Base-by-base conservation (phyloP, 345 rosid species). In the Hibiscus tridactylites region DNA sequence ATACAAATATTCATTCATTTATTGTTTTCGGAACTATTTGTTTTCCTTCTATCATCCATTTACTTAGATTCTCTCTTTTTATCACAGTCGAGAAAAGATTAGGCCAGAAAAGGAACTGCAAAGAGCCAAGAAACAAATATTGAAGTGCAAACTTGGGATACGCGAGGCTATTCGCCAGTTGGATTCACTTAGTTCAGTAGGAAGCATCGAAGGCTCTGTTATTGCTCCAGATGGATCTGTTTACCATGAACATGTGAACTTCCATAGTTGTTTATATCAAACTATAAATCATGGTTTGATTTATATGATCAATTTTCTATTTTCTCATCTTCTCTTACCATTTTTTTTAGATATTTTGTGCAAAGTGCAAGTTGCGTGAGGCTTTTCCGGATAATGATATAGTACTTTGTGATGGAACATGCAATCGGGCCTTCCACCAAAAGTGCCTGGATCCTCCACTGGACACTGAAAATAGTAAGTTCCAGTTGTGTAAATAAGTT, bases 221-320 rank as follows among this genome's bases (percentile, higher is more conserved):
- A 92, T 92, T 71, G 97, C 97, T 76, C 84, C 96, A 26, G 98
- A 96, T 86, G 99, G 99, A 59, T 91, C 97, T 72, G 88, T 92
- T 75, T 85, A 90, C 79, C 97, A 96, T 82, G 98, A 92, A 82
- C 88, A 92, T 81, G 99, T 96, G 85, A 84, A 63, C 26, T 60
- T 65, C 61, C 50, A 33, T 46, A 49, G 65, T 29, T 44, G 46
- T 52, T 39, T 53, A 19, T 35, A 31, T 61, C 29, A 39, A 63
- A 73, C 33, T 52, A 21, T 19, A 33, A 33, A 31, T 60, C 19
- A 37, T 52, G 15, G 35, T 53, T 37, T 46, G 13, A 10, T 77
- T 75, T 5, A 15, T 26, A 42, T 73, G 72, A 21, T 57, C 63
- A 53, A 44, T 44, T 7, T 44, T 44, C 12, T 56, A 52, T 21